Percentiles rank a stretch among this genome's conserved stretches.
These are phyloP conservation scores for Salvia rosmarinus DNA, from an alignment of 257 asterid species.

Conservation along the genomic window DNA sequence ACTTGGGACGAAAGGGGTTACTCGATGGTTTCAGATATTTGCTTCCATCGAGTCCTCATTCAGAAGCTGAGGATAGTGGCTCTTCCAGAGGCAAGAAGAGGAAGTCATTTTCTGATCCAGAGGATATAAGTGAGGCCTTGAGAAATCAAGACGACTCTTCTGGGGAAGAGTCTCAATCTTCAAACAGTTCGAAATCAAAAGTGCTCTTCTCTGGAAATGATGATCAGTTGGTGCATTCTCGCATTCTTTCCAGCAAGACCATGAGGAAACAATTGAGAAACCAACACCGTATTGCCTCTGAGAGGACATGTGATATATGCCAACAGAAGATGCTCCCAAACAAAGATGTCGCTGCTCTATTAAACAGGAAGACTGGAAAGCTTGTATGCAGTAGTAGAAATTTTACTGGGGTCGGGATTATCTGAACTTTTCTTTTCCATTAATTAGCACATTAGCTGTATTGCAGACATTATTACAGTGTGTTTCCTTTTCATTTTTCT, in stretches of 20 bases:
- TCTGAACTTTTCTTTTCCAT: constrained; percentile 5
- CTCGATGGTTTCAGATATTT: constrained; percentile 56
- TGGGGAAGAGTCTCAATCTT: constrained; percentile 75
- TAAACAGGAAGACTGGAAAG: constrained; percentile 79
- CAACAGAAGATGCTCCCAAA: constrained; percentile 82
- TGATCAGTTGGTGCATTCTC: constrained; percentile 69
- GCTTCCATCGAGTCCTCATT: constrained; percentile 65
- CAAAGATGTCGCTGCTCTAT: constrained; percentile 85
- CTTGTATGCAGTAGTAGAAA: constrained; percentile 93
- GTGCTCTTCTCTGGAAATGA: constrained; percentile 55
- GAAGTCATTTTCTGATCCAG: constrained; percentile 88
- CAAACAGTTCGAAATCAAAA: constrained; percentile 50
- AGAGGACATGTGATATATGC: constrained; percentile 85
- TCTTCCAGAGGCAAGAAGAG: constrained; percentile 53
- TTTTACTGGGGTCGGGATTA: constrained; percentile 68
- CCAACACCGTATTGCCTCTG: constrained; percentile 68
- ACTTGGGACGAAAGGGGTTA: constrained; percentile 70
- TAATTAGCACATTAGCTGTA: background rate
- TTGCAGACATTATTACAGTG: constrained; percentile 5
- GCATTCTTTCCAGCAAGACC: constrained; percentile 66
- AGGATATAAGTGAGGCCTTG: constrained; percentile 54
- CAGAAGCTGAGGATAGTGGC: constrained; percentile 58
- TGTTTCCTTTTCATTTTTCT: constrained; percentile 10
- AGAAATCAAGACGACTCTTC: constrained; percentile 65
- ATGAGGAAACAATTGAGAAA: constrained; percentile 74